A percentile compares a stretch with the other conserved stretches of the same genome.
Conservation (phyloP, 2,329 filamentous ascomycete species). For the Penicillium sp. region DNA sequence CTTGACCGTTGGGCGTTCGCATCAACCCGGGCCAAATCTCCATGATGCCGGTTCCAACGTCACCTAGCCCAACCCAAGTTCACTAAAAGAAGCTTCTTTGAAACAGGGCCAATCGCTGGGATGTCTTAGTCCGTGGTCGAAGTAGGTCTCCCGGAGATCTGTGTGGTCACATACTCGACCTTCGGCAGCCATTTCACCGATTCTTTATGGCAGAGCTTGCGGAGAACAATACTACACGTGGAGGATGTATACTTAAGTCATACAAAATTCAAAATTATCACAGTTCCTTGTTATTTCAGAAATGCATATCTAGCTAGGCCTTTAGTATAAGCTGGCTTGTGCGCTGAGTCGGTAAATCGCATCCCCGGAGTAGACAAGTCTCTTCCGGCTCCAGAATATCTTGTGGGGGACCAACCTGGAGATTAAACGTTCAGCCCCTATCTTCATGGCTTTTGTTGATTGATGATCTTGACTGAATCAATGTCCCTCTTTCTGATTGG, state of each 20-base stretch:
- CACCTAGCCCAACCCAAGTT: slow-evolving; percentile 28
- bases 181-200: background rate
- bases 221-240: background rate
- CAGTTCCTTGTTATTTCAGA: no score
- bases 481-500: slow-evolving; percentile 14
- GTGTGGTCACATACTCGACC: background rate
- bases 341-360: slow-evolving; percentile 15
- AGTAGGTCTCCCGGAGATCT: background rate
- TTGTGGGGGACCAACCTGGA: background rate
- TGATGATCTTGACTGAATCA: slow-evolving; percentile 14
- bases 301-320: no score
- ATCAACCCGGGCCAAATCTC: slow-evolving; percentile 22
- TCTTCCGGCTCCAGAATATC: slow-evolving; percentile 8
- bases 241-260: no score
- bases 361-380: slow-evolving; percentile 23
- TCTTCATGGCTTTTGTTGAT: slow-evolving; percentile 21
- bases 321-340: background rate
- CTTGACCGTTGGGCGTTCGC: slow-evolving; percentile 27
- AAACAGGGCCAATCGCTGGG: slow-evolving; percentile 17
- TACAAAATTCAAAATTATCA: no score
- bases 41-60: slow-evolving; percentile 27
- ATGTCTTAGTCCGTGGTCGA: slow-evolving; percentile 7
- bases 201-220: background rate
- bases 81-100: slow-evolving; percentile 29
- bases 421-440: background rate